phyloP scores from a whole-genome alignment of 2,329 filamentous ascomycete species.

The Trichoderma sp. region DNA sequence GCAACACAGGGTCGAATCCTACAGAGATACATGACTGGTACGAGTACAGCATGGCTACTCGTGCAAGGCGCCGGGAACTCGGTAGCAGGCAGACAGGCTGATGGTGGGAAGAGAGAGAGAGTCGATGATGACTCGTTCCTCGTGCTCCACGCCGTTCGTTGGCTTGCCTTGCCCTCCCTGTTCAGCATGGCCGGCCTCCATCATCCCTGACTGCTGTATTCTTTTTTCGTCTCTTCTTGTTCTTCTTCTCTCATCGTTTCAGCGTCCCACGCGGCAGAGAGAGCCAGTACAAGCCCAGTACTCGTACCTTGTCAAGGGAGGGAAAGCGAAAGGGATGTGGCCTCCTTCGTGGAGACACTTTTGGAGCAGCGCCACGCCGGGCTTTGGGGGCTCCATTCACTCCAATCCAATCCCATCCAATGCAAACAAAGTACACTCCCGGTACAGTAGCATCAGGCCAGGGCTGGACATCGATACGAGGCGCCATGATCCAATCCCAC shows the following conservation, averaged over 20 bases:
- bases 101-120: neutral
- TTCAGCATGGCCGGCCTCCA: neutral
- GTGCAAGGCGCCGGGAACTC: neutral
- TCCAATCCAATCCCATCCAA: neutral
- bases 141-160: neutral
- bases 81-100: slow-evolving; percentile 2
- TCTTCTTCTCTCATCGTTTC: neutral
- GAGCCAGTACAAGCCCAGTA: neutral
- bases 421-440: neutral
- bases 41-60: neutral
- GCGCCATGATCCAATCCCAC: slow-evolving; percentile 2
- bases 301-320: neutral
- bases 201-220: neutral
- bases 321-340: slow-evolving; percentile 5
- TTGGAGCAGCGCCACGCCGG: neutral
- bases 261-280: neutral
- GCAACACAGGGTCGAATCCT: neutral
- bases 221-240: neutral
- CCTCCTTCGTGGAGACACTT: slow-evolving; percentile 3
- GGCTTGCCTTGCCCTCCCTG: neutral
- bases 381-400: neutral
- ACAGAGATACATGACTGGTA: neutral
- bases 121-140: neutral
- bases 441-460: neutral
- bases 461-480: slow-evolving; percentile 10